Conservation (phyloP, 176 grass and related monocot genomes). For the Zizania latifolia region DNA sequence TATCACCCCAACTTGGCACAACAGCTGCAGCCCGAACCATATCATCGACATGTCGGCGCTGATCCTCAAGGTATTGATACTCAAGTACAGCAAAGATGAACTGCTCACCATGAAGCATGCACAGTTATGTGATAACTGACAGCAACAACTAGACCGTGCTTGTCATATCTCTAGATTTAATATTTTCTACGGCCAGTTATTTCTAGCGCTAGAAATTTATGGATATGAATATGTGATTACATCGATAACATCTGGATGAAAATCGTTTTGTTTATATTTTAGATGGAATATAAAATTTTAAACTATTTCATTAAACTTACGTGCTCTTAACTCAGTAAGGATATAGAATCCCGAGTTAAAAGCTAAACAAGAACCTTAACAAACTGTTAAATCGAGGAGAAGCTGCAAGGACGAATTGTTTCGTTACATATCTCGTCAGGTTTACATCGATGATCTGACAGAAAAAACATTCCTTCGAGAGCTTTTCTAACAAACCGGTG, state of each 20-base stretch:
- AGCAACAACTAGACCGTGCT: slow-evolving; percentile 28
- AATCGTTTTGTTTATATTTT: too few relatives aligned
- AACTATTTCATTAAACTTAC: too few relatives aligned
- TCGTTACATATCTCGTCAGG: slow-evolving; percentile 17
- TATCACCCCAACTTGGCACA: slow-evolving; percentile 19
- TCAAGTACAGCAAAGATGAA: neutral
- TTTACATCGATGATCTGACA: slow-evolving; percentile 10
- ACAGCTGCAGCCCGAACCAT: neutral
- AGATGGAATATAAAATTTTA: too few relatives aligned
- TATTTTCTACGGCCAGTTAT: too few relatives aligned
- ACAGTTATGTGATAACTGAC: slow-evolving; percentile 19
- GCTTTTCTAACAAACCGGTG: slow-evolving; percentile 37
- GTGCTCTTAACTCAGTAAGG: too few relatives aligned
- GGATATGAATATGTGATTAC: too few relatives aligned
- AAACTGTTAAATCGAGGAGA: too few relatives aligned
- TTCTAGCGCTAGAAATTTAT: too few relatives aligned
- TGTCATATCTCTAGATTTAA: too few relatives aligned
- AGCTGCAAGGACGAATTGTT: neutral
- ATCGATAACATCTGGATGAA: too few relatives aligned
- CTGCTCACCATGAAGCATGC: slow-evolving; percentile 16
- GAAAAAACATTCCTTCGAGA: slow-evolving; percentile 39
- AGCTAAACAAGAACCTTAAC: too few relatives aligned
- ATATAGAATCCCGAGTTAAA: too few relatives aligned
- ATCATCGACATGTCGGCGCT: neutral
- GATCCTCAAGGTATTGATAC: slow-evolving; percentile 3